Percentiles rank a stretch among this genome's conserved stretches.
Evolutionary conservation across 2,329 filamentous ascomycete species (phyloP).

Genomic region (Aplosporella prunicola): DNA sequence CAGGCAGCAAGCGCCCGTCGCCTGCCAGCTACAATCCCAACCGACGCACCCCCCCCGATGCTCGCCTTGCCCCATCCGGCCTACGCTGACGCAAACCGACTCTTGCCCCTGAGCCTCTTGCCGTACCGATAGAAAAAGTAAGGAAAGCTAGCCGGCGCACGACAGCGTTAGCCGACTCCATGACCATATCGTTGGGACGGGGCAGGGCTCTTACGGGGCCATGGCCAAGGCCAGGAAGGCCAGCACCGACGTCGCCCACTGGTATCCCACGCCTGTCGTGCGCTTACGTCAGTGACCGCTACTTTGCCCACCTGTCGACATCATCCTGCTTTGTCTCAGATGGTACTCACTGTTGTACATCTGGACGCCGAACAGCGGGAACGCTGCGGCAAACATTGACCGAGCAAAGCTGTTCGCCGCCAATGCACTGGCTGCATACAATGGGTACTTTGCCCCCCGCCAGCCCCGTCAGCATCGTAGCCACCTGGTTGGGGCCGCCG

Average conservation of each 20-base stretch:
- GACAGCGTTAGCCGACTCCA: slow-evolving; percentile 23
- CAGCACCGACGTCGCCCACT: slow-evolving; percentile 41
- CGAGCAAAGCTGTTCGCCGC: slow-evolving; percentile 43
- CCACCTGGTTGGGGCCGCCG: slow-evolving; percentile 14
- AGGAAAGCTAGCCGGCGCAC: slow-evolving; percentile 27
- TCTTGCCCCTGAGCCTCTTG: slow-evolving; percentile 38
- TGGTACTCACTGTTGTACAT: slow-evolving; percentile 41
- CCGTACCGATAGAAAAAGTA: slow-evolving; percentile 42
- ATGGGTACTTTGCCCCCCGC: slow-evolving; percentile 36
- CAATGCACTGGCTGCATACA: slow-evolving; percentile 41
- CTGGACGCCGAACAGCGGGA: slow-evolving; percentile 41
- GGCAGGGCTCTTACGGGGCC: slow-evolving; percentile 31
- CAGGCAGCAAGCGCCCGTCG: slow-evolving; percentile 5
- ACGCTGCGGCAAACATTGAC: slow-evolving; percentile 39
- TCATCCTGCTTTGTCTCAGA: slow-evolving; percentile 13
- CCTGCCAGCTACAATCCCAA: slow-evolving; percentile 1
- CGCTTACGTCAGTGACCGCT: slow-evolving; percentile 35
- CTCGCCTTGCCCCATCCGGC: slow-evolving; percentile 10
- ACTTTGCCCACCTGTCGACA: slow-evolving; percentile 22
- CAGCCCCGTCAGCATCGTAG: slow-evolving; percentile 12
- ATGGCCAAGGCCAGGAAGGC: slow-evolving; percentile 41
- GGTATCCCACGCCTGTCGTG: slow-evolving; percentile 36
- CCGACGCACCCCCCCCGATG: slow-evolving; percentile 3
- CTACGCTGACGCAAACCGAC: slow-evolving; percentile 36
- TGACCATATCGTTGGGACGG: slow-evolving; percentile 18